Evolutionary conservation across 768 basidiomycete species (phyloP), one percentile per base, ranked within the genome.

Genomic region (Mycena rosella): DNA sequence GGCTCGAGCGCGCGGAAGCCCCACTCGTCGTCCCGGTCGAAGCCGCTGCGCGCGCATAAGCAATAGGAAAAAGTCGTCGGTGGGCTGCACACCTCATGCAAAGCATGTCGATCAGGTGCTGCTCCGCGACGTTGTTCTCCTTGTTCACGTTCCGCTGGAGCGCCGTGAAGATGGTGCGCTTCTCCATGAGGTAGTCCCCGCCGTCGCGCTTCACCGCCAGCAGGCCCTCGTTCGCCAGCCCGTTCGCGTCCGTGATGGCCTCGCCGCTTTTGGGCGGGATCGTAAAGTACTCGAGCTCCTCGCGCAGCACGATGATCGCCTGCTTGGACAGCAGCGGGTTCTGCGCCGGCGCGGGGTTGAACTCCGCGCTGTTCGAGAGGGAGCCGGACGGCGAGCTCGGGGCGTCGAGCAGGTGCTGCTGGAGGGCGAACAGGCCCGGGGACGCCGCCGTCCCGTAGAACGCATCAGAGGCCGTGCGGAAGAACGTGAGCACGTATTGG

Each of bases 21-120:
- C 98, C 98, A 99, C 78, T 91, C 91, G 78, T 99, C 97, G n/a
- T 96, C 93, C 18, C 97, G 90, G 78, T 96, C 89, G 78, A 99
- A 99, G 22, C 98, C 98, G 80, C 98, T 97, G 61, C 18, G 55
- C 45, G 53, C 44, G 40, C 49, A 57, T 49, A 47, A 68, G 48
- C 42, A 38, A 32, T 15, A 38, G 45, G 29, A 44, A 15, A 38
- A 27, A 72, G 27, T 5, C n/a, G 17, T 17, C 29, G 14, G 29
- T 27, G 1, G 49, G 29, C 44, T 24, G 68, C 81, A 47, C 77
- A 97, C 97, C 96, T 98, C 95, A 98, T 98, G 83, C 97, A 99
- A 69, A 99, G 85, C 98, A 99, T 99, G 81, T 99, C 98, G 80
- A 99, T 99, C 74, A 99, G 83, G 82, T 99, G 98, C 81, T 99